Base-by-base conservation (phyloP, 805 yeast species). In the Kazachstania psychrophila region DNA sequence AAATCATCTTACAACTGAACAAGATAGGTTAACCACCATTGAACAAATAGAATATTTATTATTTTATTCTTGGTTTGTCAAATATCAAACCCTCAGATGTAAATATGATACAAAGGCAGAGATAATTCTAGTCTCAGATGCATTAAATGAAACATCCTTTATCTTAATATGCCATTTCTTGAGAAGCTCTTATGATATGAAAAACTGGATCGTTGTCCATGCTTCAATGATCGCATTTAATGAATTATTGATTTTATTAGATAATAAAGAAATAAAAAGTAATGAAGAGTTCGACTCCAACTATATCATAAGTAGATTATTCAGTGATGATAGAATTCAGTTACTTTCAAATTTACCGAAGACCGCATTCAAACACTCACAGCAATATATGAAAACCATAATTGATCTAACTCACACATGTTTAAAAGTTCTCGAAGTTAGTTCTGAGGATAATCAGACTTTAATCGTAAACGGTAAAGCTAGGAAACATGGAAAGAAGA, bases 61-160 rank as follows among this genome's bases (percentile, higher is more conserved):
- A 40, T 62, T 83, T 5, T 61, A 72, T 5, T 67, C 84, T 1
- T 89, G 96, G 96, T 79, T 86, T 47, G 62, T 86, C 33, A 69
- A 70, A 23, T 85, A 75, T 41, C 85, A 81, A 47, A 62, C 80
- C 15, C 58, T 50, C 6, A 49, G 63, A 41, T 52, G 62, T 16
- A 43, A 44, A 17, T 29, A 48, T 15, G 41, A 56, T 17, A 29
- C 35, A 18, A 37, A 49, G 0, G 60, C 61, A 22, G 58, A 54
- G 7, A 52, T 58, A 4, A 63, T 64, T 27, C 65, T 60, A 47
- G 71, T 76, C 11, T 74, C 74, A 5, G 68, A 70, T 9, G 77
- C 75, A 0, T 58, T 87, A 22, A 70, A 77, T 36, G 82, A 78
- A 37, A 73, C 74, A 16, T 68, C 76, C 31, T 73, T 82, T 38